A percentile compares a stretch with the other conserved stretches of the same genome.
Conservation (phyloP, 441 rosid genomes). For the Arabidopsis hybrid region DNA sequence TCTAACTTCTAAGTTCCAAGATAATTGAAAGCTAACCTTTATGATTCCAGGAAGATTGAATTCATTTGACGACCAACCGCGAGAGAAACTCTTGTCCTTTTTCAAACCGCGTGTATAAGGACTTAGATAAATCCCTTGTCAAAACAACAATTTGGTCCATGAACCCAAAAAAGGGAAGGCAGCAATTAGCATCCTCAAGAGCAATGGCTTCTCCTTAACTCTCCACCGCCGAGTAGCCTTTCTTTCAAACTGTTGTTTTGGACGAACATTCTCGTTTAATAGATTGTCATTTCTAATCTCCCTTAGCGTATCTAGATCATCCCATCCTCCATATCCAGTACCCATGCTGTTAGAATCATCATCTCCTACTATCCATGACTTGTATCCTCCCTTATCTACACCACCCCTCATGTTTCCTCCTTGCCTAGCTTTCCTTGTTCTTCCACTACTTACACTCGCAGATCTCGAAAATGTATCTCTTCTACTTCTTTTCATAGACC, state of each 20-base stretch:
- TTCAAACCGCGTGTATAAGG: neutral
- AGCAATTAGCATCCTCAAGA: slow-evolving; percentile 68
- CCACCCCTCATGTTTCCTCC: slow-evolving; percentile 36
- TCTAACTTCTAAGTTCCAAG: slow-evolving; percentile 25
- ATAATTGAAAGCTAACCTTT: slow-evolving; percentile 43
- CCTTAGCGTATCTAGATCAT: slow-evolving; percentile 62
- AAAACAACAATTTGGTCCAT: slow-evolving; percentile 70
- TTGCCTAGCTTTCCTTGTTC: slow-evolving; percentile 42
- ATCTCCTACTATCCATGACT: slow-evolving; percentile 67
- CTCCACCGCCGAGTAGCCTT: slow-evolving; percentile 61
- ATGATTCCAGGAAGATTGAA: slow-evolving; percentile 17
- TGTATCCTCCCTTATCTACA: slow-evolving; percentile 53
- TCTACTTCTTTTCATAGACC: slow-evolving; percentile 50
- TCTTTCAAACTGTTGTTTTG: slow-evolving; percentile 44
- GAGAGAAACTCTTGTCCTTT: slow-evolving; percentile 16
- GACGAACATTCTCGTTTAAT: slow-evolving; percentile 31
- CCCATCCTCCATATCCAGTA: slow-evolving; percentile 82
- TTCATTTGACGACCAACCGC: neutral
- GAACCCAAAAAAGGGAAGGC: slow-evolving; percentile 76
- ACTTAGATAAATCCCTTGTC: slow-evolving; percentile 24
- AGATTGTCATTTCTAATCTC: slow-evolving; percentile 32
- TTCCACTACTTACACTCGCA: slow-evolving; percentile 36
- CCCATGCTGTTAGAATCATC: slow-evolving; percentile 39
- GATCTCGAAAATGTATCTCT: slow-evolving; percentile 56
- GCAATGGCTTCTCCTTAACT: slow-evolving; percentile 69